These are phyloP conservation scores for Coprinopsis marcescibilis DNA, from an alignment of 768 basidiomycete species.

Conservation along the genomic window DNA sequence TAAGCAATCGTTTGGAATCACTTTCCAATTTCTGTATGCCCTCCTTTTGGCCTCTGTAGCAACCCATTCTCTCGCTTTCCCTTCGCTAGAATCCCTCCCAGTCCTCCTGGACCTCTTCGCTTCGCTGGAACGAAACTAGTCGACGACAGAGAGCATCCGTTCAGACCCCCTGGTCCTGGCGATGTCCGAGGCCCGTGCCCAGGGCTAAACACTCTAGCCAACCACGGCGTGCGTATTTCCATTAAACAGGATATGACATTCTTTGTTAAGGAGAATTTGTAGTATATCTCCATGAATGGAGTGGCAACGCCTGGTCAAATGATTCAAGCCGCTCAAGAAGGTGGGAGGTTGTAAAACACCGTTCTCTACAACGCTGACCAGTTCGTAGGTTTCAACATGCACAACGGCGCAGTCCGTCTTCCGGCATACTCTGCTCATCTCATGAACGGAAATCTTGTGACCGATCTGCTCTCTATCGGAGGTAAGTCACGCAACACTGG, in stretches of 20 bases:
- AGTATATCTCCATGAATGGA: constrained; percentile 15
- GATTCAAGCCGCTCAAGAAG: constrained; percentile 15
- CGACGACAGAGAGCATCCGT: constrained; percentile 10
- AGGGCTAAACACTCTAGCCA: constrained; percentile 15
- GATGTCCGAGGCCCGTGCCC: constrained; percentile 17
- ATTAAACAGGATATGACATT: background rate
- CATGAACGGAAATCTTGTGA: constrained; percentile 16
- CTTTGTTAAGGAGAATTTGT: background rate
- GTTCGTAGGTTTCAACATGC: constrained; percentile 17
- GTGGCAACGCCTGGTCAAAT: constrained; percentile 14
- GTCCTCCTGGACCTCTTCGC: constrained; percentile 11
- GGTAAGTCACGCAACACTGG: constrained; percentile 15
- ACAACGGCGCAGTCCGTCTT: constrained; percentile 11
- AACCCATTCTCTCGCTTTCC: too few species aligned
- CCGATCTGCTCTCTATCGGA: constrained; percentile 16
- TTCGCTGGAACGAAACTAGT: constrained; percentile 8
- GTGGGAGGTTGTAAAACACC: constrained; percentile 1
- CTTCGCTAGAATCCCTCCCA: background rate
- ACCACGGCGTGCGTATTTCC: constrained; percentile 14
- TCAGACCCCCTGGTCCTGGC: background rate
- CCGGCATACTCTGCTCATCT: constrained; percentile 15
- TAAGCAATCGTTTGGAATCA: too few species aligned
- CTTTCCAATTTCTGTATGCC: too few species aligned
- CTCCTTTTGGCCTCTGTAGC: too few species aligned
- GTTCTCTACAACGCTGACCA: background rate